Conservation (phyloP, 1,139 yeast genomes). For the Pichia sp. region DNA sequence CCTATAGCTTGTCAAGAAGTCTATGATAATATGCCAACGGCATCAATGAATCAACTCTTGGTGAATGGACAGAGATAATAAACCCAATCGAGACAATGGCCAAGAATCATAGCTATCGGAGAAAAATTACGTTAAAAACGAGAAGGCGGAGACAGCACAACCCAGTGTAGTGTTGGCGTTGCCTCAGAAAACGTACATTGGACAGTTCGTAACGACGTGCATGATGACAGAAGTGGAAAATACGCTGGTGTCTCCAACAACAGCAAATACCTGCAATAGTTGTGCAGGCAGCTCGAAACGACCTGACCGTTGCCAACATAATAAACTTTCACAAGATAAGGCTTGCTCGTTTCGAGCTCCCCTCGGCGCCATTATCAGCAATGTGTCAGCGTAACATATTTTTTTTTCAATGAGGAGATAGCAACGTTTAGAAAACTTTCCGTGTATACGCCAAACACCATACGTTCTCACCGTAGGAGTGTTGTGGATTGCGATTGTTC, state of each 20-base stretch:
- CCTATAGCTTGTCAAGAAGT: no score
- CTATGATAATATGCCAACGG: no score
- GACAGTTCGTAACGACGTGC: not conserved
- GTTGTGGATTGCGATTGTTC: no score
- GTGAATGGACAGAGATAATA: no score
- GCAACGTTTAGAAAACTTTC: not conserved
- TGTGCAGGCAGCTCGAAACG: slow-evolving; percentile 4
- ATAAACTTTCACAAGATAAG: not conserved
- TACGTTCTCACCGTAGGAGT: no score
- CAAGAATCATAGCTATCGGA: no score
- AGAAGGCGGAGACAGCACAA: no score
- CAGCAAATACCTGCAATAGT: not conserved
- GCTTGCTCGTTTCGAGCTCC: not conserved
- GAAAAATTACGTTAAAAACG: no score
- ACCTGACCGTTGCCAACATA: not conserved
- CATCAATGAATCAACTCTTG: no score
- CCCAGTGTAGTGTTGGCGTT: no score
- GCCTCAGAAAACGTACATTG: no score
- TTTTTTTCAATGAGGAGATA: not conserved
- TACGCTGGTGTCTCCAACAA: not conserved
- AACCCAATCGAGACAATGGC: no score
- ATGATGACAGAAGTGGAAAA: not conserved
- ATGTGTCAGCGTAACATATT: not conserved
- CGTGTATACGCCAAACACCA: not conserved
- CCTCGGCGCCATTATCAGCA: not conserved